A percentile compares a stretch with the other conserved stretches of the same genome.
Conservation (phyloP, 1,284 basidiomycete genomes). For the Bjerkandera adusta region DNA sequence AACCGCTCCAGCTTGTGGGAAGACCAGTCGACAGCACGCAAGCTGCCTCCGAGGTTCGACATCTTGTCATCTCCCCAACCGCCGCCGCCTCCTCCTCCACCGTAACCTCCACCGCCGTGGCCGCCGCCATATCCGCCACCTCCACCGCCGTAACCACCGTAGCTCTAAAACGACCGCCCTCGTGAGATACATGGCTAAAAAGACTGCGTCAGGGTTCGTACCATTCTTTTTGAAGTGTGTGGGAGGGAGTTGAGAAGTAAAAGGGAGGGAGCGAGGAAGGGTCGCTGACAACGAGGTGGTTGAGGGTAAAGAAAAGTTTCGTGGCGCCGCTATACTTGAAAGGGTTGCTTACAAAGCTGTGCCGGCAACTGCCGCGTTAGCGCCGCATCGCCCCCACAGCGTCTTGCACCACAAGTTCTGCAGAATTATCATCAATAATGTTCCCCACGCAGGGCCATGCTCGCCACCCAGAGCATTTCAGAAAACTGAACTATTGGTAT, state of each 20-base stretch:
- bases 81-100: constrained; percentile 50
- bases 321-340: too few relatives aligned
- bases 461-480: too few relatives aligned
- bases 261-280: constrained; percentile 5
- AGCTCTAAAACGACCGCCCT: constrained; percentile 24
- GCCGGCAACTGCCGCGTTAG: too few relatives aligned
- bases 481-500: too few relatives aligned
- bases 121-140: constrained; percentile 25
- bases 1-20: constrained; percentile 75
- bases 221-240: constrained; percentile 32
- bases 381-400: too few relatives aligned
- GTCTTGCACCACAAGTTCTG: too few relatives aligned
- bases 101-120: constrained; percentile 37
- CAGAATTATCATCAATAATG: too few relatives aligned
- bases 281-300: constrained; percentile 3
- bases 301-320: constrained; percentile 8
- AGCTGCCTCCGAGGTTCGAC: constrained; percentile 80
- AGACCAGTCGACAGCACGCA: constrained; percentile 87
- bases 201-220: constrained; percentile 21
- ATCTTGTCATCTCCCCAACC: constrained; percentile 75
- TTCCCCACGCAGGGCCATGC: too few relatives aligned
- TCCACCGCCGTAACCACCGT: constrained; percentile 35
- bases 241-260: constrained; percentile 2
- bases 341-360: too few relatives aligned
- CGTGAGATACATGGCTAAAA: neutral